Evolutionary conservation across 2,329 filamentous ascomycete species (phyloP), one percentile per base, ranked within the genome.

Genomic region (Lachnellula subtilissima): DNA sequence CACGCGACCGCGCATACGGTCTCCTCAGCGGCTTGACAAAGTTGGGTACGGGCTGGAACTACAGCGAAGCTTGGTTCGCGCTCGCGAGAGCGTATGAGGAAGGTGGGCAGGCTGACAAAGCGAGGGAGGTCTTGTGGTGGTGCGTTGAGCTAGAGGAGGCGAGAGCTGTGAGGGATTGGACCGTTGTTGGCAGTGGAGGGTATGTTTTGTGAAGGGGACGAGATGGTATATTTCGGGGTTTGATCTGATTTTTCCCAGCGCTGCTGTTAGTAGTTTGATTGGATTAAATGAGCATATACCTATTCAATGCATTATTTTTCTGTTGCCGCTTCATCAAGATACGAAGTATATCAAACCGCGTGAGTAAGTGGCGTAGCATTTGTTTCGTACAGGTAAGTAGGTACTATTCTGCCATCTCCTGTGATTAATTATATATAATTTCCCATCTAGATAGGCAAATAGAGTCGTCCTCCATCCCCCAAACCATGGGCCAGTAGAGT

Each of bases 111-210:
- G 73, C 84, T 1, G 89, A 94, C 39, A 96, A 93, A 76, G 88
- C 94, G 14, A 95, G 92, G 74, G 88, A 94, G 64, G 91, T 92
- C 47, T 79, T 97, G 6, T 97, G 94, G 94, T 97, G 93, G 91
- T 96, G 92, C 65, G 89, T 99, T 12, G 91, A 97, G 73, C 78
- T 99, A 32, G 94, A 97, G 70, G 93, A 99, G 70, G 85, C 84
- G 7, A 84, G 83, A 61, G 90, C 87, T 0, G 81, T 96, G 48
- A 83, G 94, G 55, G 81, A 83, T 56, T 97, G 93, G 94, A 79
- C 91, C 28, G 85, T 82, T 3, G 78, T 78, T 50, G 84, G 85
- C 19, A 81, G 87, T 49, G n/a, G 78, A 23, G 82, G 87, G 11
- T 68, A 69, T 54, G 66, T 69, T 53, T 56, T 69, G 48, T 67